Conservation (phyloP, 2,329 filamentous ascomycete genomes). For the Ascomycota sp. region DNA sequence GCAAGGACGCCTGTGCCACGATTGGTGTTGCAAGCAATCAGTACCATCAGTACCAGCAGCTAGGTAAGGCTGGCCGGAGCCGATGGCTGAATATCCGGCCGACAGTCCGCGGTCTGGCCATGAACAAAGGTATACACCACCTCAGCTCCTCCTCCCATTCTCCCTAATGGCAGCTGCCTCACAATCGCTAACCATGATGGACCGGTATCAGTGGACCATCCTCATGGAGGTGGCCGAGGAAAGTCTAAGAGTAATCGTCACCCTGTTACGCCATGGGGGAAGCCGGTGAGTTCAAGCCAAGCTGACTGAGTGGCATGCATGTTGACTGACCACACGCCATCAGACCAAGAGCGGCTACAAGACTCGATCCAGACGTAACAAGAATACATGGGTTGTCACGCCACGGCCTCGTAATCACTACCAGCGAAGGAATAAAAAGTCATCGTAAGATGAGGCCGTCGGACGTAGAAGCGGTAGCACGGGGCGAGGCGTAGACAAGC, state of each 20-base stretch:
- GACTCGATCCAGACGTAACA: conserved; percentile 70
- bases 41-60: conserved; percentile 70
- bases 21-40: conserved; percentile 88
- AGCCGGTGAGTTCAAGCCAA: conserved; percentile 45
- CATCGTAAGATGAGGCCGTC: conserved; percentile 7
- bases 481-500: too few relatives aligned
- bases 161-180: too few relatives aligned
- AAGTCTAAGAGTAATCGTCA: conserved; percentile 97
- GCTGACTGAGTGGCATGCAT: background rate
- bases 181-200: conserved; percentile 2
- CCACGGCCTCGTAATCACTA: conserved; percentile 76
- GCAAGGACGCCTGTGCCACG: conserved; percentile 83
- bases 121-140: conserved; percentile 62
- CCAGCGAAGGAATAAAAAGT: conserved; percentile 54
- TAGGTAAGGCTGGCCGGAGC: conserved; percentile 87
- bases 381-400: conserved; percentile 80
- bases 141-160: too few relatives aligned
- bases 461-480: too few relatives aligned
- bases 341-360: conserved; percentile 76
- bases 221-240: conserved; percentile 95
- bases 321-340: conserved; percentile 1
- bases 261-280: conserved; percentile 91
- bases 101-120: conserved; percentile 89
- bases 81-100: conserved; percentile 88
- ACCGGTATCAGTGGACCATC: conserved; percentile 60